Base-by-base conservation (phyloP, 176 grass and related monocot species). In the Oryza rufipogon region DNA sequence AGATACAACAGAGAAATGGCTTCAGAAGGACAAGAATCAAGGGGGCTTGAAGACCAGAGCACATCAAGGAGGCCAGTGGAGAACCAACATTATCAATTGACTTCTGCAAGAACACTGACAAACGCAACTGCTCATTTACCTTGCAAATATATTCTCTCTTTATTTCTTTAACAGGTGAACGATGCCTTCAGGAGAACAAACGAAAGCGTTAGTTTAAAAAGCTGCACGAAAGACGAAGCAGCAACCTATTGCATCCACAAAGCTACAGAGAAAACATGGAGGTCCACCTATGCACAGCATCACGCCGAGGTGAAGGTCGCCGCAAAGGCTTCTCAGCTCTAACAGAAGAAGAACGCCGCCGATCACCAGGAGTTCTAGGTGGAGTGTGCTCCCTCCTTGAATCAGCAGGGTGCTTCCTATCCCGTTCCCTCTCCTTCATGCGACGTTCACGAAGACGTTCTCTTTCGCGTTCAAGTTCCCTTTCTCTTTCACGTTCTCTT, bases 71-170 rank as follows among this genome's bases (percentile, higher is more conserved):
- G 80, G 70, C 34, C 48, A 68, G 22, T 16, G 71, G 76, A 70
- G 56, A 56, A 83, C 63, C 69, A 41, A 82, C 33, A 89, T 65
- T 86, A 76, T 77, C 88, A 73, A 86, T 19, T 82, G 78, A 81
- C 54, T 86, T 85, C 75, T 67, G 79, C 73, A 90, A 82, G 70
- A 90, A 78, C 83, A 82, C 73, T 68, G 77, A 87, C 80, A 87
- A 74, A 84, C 76, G 79, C 81, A 84, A 74, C 78, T 69, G 83
- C 83, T 85, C 30, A 54, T 94, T 99, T 99, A 99, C 97, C 97
- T 99, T 99, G 93, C 97, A 99, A 74, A 92, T 72, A 93, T 99
- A 99, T 82, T 99, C 97, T 93, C 97, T 91, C 93, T 99, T 99
- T 91, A 94, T 99, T 91, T 99, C 97, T 94, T 92, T 94, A 89